phyloP scores from a whole-genome alignment of 352 stramenopile species.

The Pythium dissotocum region DNA sequence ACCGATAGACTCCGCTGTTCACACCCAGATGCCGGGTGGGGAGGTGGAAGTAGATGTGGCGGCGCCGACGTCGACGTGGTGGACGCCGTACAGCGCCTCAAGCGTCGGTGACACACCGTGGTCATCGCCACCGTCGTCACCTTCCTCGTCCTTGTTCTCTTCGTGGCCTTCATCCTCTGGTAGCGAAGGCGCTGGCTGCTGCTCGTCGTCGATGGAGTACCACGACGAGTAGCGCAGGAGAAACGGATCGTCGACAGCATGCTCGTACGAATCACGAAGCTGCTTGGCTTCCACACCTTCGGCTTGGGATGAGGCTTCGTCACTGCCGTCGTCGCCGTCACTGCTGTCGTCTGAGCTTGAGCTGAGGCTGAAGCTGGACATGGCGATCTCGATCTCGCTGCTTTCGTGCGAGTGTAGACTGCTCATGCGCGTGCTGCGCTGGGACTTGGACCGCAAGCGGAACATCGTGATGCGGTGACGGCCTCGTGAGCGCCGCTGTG shows the following conservation, averaged over 20 bases:
- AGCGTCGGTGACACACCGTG: constrained; percentile 8
- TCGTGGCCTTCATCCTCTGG: constrained; percentile 1
- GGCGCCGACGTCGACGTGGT: constrained; percentile 8
- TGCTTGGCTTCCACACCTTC: not conserved
- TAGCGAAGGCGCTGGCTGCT: not conserved
- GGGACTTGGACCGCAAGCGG: not conserved
- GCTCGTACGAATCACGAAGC: constrained; percentile 13
- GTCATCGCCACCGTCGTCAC: not conserved
- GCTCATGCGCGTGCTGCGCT: not conserved
- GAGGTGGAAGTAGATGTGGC: not conserved
- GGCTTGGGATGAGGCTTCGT: not conserved
- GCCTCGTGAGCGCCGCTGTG: not conserved
- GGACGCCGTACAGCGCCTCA: constrained; percentile 15
- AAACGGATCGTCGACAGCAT: constrained; percentile 8
- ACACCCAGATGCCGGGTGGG: constrained; percentile 15
- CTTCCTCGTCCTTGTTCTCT: not conserved
- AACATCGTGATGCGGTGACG: not conserved
- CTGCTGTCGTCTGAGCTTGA: constrained; percentile 5
- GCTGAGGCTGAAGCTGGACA: constrained; percentile 25
- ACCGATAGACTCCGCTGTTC: not conserved
- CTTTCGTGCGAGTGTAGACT: not conserved
- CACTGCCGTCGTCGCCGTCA: not conserved
- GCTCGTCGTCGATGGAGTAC: constrained; percentile 25
- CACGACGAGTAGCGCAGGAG: constrained; percentile 22
- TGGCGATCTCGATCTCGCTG: constrained; percentile 21